Conservation (phyloP, 257 asterid species). For the Petrea volubilis region DNA sequence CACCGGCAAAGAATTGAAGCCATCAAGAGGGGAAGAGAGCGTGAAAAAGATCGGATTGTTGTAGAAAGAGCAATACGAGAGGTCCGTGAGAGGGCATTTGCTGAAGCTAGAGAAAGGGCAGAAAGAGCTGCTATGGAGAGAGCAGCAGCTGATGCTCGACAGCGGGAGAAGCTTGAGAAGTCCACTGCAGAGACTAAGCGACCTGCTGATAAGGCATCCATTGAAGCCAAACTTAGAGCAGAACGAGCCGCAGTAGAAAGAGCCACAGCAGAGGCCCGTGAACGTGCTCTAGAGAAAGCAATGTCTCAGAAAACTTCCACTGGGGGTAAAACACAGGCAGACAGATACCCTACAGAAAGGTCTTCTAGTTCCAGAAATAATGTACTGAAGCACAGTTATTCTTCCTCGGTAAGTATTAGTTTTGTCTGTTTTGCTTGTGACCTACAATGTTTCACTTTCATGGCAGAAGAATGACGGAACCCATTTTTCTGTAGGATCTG, state of each 20-base stretch:
- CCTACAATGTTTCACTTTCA: not conserved
- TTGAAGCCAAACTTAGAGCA: conserved; percentile 68
- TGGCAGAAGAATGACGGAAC: conserved; percentile 20
- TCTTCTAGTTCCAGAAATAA: conserved; percentile 41
- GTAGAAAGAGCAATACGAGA: conserved; percentile 95
- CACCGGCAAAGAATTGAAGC: conserved; percentile 56
- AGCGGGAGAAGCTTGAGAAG: conserved; percentile 62
- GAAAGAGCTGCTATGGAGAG: conserved; percentile 83
- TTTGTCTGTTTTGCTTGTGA: conserved; percentile 14
- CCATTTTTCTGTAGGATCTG: conserved; percentile 56
- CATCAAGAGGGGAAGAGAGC: conserved; percentile 70
- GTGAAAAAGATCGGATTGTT: conserved; percentile 73
- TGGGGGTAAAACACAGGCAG: conserved; percentile 50
- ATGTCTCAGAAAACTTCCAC: conserved; percentile 54
- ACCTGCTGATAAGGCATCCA: conserved; percentile 28
- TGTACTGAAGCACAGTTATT: conserved; percentile 66
- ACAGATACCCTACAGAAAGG: conserved; percentile 34
- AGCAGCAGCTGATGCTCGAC: conserved; percentile 76
- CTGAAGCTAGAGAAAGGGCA: conserved; percentile 86
- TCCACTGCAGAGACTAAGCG: conserved; percentile 27
- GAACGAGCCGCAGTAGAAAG: conserved; percentile 97
- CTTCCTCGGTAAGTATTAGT: conserved; percentile 64
- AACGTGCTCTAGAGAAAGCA: conserved; percentile 86
- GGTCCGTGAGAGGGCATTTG: conserved; percentile 97
- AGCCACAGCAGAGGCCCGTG: conserved; percentile 95